These are phyloP conservation scores for Myriangium duriaei DNA, from an alignment of 2,329 filamentous ascomycete genomes.

Conservation along the genomic window DNA sequence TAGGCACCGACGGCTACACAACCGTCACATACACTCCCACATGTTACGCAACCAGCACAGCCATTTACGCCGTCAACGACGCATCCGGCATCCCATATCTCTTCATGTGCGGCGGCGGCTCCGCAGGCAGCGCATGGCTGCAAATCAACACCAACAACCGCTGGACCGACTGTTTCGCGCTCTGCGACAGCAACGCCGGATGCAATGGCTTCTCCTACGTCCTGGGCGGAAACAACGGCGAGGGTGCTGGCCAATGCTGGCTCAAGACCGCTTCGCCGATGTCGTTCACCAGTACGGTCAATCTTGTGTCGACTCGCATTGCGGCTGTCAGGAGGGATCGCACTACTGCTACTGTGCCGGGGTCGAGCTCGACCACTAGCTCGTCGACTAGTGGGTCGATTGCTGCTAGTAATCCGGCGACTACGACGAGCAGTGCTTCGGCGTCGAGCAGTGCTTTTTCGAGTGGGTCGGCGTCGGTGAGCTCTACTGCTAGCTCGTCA, in stretches of 20 bases:
- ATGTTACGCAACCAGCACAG: conserved; percentile 11
- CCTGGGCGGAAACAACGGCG: conserved; percentile 11
- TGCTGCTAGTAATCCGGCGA: neutral
- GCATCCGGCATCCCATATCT: conserved; percentile 7
- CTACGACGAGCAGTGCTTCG: neutral
- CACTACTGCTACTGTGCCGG: neutral
- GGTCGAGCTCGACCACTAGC: neutral
- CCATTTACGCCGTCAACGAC: conserved; percentile 11
- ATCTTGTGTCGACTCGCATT: conserved; percentile 9
- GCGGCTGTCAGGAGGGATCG: conserved; percentile 8
- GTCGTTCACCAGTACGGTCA: conserved; percentile 11
- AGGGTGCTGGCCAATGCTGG: conserved; percentile 15
- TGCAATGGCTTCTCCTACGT: conserved; percentile 17
- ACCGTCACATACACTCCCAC: conserved; percentile 9
- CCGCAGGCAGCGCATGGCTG: conserved; percentile 3
- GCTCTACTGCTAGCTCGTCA: neutral
- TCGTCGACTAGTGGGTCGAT: neutral
- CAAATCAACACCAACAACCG: conserved; percentile 3
- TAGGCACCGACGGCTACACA: conserved; percentile 11
- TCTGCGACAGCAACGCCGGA: conserved; percentile 14
- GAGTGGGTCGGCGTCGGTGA: neutral
- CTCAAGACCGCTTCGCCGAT: conserved; percentile 11
- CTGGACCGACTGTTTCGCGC: conserved; percentile 15
- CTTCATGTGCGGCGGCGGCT: conserved; percentile 13
- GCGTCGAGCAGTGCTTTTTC: neutral